Evolutionary conservation across 1,284 basidiomycete genomes (phyloP), one percentile per base, ranked within the genome.

Genomic region (Ceratobasidium theobromae): DNA sequence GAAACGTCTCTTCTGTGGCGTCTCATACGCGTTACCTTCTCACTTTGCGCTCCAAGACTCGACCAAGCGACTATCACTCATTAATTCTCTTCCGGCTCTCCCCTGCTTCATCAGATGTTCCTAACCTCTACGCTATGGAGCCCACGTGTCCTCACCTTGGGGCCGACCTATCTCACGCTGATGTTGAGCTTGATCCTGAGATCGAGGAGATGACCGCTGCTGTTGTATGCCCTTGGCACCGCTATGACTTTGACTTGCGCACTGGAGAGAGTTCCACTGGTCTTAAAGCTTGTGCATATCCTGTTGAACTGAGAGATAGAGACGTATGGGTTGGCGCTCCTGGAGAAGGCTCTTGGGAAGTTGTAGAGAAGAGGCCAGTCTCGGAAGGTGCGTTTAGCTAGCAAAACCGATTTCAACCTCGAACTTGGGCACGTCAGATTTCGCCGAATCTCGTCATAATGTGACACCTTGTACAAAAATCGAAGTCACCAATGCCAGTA

Each of bases 171-270:
- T 89, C 87, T 32, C 88, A 91, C 75, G 89, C 88, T 0, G 87
- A 89, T 38, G 87, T 89, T 14, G 88, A 91, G 72, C 28, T 64
- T 40, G 87, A 89, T 67, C 85, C 81, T 66, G 87, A 75, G 18
- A 70, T 75, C 43, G 76, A 74, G 43, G 58, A 64, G 58, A 64
- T 64, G 58, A 52, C 58, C 41, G 73, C 81, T 18, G 83, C 86
- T 12, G 84, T 84, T 51, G 88, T 92, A 3, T 93, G 91, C 75
- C 91, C 92, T 3, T 93, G 89, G 88, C 91, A 95, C 69, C 88
- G 88, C 76, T 92, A 88, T 72, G 89, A 90, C 73, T 89, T 88
- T 73, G 83, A 86, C 72, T 77, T 91, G 33, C 78, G 78, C 27
- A 88, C 88, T 0, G 89, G 89, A 2, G 81, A 86, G 69, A 89